Evolutionary conservation across 176 grass and related monocot genomes (phyloP).

Genomic region (Eleusine coracana): DNA sequence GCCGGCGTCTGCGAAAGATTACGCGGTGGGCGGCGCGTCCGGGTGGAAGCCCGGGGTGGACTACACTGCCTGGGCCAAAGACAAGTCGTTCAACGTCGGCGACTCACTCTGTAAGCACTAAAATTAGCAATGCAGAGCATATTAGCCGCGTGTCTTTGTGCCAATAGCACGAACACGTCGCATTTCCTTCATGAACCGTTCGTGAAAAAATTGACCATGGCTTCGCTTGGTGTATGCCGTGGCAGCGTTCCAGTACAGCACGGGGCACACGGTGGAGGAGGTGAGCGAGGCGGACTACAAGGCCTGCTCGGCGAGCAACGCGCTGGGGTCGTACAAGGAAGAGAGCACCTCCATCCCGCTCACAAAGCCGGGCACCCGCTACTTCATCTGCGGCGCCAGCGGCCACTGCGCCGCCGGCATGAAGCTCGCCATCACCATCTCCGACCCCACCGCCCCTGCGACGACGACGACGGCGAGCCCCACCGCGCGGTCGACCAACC

Average conservation of each 20-base stretch:
- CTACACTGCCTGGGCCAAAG: slow-evolving; percentile 63
- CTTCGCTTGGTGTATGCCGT: no score
- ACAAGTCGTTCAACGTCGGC: slow-evolving; percentile 58
- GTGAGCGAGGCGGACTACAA: slow-evolving; percentile 61
- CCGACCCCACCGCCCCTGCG: neutral
- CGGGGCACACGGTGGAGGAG: slow-evolving; percentile 57
- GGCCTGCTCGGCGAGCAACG: slow-evolving; percentile 55
- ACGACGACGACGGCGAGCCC: neutral
- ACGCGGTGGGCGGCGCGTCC: slow-evolving; percentile 60
- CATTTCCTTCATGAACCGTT: no score
- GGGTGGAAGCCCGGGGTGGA: slow-evolving; percentile 67
- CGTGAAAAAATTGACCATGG: no score
- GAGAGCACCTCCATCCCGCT: slow-evolving; percentile 64
- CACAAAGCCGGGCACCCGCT: slow-evolving; percentile 53
- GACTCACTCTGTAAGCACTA: slow-evolving; percentile 55
- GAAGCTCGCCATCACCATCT: slow-evolving; percentile 60
- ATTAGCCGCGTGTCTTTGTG: neutral
- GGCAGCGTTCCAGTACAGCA: slow-evolving; percentile 62
- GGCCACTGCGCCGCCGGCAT: slow-evolving; percentile 72
- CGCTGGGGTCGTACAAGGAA: slow-evolving; percentile 50
- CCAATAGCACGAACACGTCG: neutral
- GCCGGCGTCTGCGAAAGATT: slow-evolving; percentile 57
- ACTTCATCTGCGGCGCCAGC: slow-evolving; percentile 70
- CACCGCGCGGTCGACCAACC: slow-evolving; percentile 2
- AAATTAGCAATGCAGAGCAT: neutral